A percentile compares a stretch with the other conserved stretches of the same genome.
Evolutionary conservation across 306 rosid genomes (phyloP).

Genomic region (Alnus rubra): DNA sequence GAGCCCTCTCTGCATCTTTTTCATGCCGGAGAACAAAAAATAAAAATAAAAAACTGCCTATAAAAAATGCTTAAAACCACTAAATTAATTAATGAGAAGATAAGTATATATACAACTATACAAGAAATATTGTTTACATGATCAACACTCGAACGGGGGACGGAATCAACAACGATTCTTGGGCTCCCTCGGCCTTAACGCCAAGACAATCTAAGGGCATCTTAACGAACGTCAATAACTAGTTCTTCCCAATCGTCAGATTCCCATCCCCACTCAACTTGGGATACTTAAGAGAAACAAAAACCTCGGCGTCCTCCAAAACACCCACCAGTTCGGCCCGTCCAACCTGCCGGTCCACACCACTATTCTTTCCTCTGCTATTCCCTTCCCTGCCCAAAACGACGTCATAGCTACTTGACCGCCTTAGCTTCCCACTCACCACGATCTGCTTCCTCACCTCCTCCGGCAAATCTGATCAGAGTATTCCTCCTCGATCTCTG

Average conservation of each 20-base stretch:
- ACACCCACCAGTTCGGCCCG: slow-evolving; percentile 25
- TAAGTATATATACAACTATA: neutral
- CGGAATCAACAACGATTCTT: neutral
- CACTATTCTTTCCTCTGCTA: slow-evolving; percentile 36
- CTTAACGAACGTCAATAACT: neutral
- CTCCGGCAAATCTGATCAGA: slow-evolving; percentile 44
- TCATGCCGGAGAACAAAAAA: too few species aligned
- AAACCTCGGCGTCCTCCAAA: slow-evolving; percentile 26
- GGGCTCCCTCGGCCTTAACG: slow-evolving; percentile 1
- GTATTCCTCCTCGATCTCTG: slow-evolving; percentile 53
- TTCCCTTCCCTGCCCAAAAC: slow-evolving; percentile 26
- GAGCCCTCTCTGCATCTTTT: too few species aligned
- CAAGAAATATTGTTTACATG: neutral
- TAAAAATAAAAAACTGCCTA: too few species aligned
- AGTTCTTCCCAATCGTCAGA: neutral
- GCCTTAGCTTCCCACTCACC: slow-evolving; percentile 40
- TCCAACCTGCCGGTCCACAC: slow-evolving; percentile 23
- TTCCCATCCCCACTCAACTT: slow-evolving; percentile 3
- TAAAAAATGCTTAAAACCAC: too few species aligned
- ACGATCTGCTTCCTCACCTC: slow-evolving; percentile 54
- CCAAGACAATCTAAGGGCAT: slow-evolving; percentile 13
- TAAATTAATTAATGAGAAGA: neutral
- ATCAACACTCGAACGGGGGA: neutral
- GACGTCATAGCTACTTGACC: slow-evolving; percentile 46
- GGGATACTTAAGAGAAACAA: slow-evolving; percentile 23